Base-by-base conservation (phyloP, 805 yeast genomes). In the Candida ortonii region DNA sequence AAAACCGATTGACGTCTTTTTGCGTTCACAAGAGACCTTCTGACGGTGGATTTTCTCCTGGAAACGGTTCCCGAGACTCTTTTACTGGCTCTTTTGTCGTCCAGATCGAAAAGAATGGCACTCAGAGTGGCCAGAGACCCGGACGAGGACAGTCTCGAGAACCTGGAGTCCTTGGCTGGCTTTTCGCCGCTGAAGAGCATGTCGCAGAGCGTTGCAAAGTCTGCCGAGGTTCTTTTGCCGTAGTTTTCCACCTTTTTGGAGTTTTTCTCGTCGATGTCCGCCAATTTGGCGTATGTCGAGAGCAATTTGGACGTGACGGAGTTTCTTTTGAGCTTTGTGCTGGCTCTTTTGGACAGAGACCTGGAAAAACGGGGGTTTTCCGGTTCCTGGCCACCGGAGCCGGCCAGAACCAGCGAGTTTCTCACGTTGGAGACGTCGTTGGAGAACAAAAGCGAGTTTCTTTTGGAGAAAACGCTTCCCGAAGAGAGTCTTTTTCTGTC, bases 151-250 rank as follows among this genome's bases (percentile, higher is more conserved):
- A 57, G 36, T 14, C 46, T 34, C 15, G 39, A 23, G 27, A 57
- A 35, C 15, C 46, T 34, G 14, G 39, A 23, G 27, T 38, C 36
- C 2, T 23, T 14, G n/a, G 40, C 37, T 3, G 37, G 28, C 45
- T 70, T 72, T 50, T 80, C 88, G 56, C 80, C 83, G 49, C 76
- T 82, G 65, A 83, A 83, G 38, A 83, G 76, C 57, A 76, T 78
- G 61, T 83, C 90, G 65, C 87, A 80, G 26, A 83, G 64, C 2
- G 83, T 73, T 9, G 88, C 93, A 65, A 83, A 83, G 43, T 83
- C 84, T 11, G 85, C 78, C 22, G 85, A 78, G 2, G 89, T 80
- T 58, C 93, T 70, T 59, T 75, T 80, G 5, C 87, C 79, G 54
- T 78, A 85, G 49, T 73, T 77, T 49, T 80, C 84, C 58, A 81